Evolutionary conservation across 768 basidiomycete species (phyloP).

Genomic region (Rhizopogon sp.): DNA sequence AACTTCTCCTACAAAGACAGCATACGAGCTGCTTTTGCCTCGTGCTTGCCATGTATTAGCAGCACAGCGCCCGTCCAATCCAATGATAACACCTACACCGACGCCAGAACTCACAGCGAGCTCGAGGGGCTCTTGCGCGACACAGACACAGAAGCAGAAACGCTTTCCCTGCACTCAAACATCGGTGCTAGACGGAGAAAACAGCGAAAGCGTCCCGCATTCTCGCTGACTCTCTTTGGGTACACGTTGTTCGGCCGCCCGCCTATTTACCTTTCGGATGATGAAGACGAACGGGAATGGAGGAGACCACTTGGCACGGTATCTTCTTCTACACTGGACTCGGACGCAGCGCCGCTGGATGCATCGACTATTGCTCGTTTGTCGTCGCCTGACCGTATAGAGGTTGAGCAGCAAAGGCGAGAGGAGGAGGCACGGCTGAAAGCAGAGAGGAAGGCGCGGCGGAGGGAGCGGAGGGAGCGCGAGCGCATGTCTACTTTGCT

Average conservation of each 20-base stretch:
- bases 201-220: constrained; percentile 27
- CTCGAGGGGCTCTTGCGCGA: constrained; percentile 48
- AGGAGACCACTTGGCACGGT: constrained; percentile 18
- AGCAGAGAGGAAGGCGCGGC: constrained; percentile 42
- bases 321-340: constrained; percentile 52
- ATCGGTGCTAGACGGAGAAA: constrained; percentile 33
- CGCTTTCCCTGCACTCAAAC: constrained; percentile 65
- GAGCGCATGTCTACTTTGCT: constrained; percentile 28
- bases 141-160: constrained; percentile 53
- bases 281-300: constrained; percentile 22
- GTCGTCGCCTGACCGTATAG: constrained; percentile 35
- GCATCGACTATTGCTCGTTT: constrained; percentile 49
- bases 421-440: constrained; percentile 39
- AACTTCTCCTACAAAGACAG: constrained; percentile 60
- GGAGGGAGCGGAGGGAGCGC: constrained; percentile 41
- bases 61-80: constrained; percentile 20
- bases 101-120: constrained; percentile 32
- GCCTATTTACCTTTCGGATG: constrained; percentile 56
- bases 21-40: constrained; percentile 49
- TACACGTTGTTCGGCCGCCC: constrained; percentile 62
- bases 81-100: constrained; percentile 10
- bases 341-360: constrained; percentile 66
- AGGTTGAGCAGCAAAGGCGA: constrained; percentile 24
- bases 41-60: constrained; percentile 56
- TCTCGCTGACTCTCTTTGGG: constrained; percentile 56